Evolutionary conservation across 1,284 basidiomycete genomes (phyloP), one percentile per base, ranked within the genome.

Genomic region (Ceratobasidium sp.): DNA sequence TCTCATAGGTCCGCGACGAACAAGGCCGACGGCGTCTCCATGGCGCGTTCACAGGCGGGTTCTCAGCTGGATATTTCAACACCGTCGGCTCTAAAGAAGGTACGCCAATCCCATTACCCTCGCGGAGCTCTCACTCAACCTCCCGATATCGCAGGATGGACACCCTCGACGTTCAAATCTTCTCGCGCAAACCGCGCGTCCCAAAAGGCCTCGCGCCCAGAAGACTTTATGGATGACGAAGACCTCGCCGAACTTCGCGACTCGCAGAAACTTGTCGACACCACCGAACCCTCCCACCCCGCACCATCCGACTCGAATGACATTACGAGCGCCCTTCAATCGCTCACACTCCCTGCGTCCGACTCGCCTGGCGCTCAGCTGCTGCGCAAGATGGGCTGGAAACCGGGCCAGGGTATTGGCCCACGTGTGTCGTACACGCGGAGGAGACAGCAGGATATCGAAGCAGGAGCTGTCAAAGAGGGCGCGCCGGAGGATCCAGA

Each of bases 141-240:
- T 61, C 72, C 1, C 9, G 3, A 19, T n/a, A 54, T 24, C 46
- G 43, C 78, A 95, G 96, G 98, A 88, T 99, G 97, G 96, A 84
- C 93, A 3, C 97, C 97, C 0, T 87, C 91, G 11, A 92, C 93
- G 2, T 99, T 98, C 81, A 90, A 94, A 24, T 96, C 95, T 0
- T 96, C 94, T 11, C 88, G 94, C 24, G 83, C 83, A 19, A 91
- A 93, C 54, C 87, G 94, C 43, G 89, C 90, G 0, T 54, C 74
- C 79, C 81, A 87, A 77, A 87, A 87, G 78, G 81, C 81, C 0
- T 83, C 85, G 19, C 86, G 88, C 13, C 90, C 92, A 0, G 94
- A 98, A 81, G 97, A 98, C 81, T 98, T 95, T 81, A 99, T 99
- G 97, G 97, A 99, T 83, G 97, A 98, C 56, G 98, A 99, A 83